phyloP scores from a whole-genome alignment of 1,284 basidiomycete species.

The Rhodotorula sp. region DNA sequence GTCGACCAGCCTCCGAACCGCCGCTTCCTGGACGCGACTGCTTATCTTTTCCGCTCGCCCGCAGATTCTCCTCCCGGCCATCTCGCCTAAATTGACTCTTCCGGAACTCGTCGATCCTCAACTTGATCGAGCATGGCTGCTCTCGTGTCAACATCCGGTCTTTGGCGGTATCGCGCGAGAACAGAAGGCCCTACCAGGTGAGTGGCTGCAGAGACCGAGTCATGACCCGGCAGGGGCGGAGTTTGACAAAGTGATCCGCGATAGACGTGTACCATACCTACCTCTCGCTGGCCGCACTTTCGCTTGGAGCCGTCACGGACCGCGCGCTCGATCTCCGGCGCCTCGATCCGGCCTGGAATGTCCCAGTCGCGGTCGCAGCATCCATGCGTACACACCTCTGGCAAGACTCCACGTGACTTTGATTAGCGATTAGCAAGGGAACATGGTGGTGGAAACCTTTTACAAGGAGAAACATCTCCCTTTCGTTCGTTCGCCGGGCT shows the following conservation, averaged over 20 bases:
- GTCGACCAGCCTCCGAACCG: too few relatives aligned
- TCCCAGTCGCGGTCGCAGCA: conserved; percentile 59
- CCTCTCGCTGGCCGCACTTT: conserved; percentile 73
- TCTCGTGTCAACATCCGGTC: conserved; percentile 68
- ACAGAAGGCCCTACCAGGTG: conserved; percentile 72
- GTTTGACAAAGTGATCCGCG: too few relatives aligned
- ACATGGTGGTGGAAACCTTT: too few relatives aligned
- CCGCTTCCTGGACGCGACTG: too few relatives aligned
- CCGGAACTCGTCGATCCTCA: conserved; percentile 8
- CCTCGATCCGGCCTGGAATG: conserved; percentile 69
- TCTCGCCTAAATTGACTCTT: neutral
- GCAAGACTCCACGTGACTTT: neutral
- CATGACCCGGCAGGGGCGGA: too few relatives aligned
- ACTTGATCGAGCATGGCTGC: conserved; percentile 64
- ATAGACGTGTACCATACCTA: conserved; percentile 86
- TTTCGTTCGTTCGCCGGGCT: too few relatives aligned
- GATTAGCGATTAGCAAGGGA: too few relatives aligned
- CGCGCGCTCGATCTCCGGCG: conserved; percentile 49
- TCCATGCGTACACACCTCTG: conserved; percentile 63
- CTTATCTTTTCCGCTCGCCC: neutral
- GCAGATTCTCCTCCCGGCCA: conserved; percentile 20
- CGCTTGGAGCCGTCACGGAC: conserved; percentile 51
- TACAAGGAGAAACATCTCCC: too few relatives aligned
- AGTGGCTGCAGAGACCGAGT: neutral
- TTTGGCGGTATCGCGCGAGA: conserved; percentile 81